Evolutionary conservation across 2,329 filamentous ascomycete species (phyloP), one percentile per base, ranked within the genome.

Genomic region (Bipolaris sorokiniana): DNA sequence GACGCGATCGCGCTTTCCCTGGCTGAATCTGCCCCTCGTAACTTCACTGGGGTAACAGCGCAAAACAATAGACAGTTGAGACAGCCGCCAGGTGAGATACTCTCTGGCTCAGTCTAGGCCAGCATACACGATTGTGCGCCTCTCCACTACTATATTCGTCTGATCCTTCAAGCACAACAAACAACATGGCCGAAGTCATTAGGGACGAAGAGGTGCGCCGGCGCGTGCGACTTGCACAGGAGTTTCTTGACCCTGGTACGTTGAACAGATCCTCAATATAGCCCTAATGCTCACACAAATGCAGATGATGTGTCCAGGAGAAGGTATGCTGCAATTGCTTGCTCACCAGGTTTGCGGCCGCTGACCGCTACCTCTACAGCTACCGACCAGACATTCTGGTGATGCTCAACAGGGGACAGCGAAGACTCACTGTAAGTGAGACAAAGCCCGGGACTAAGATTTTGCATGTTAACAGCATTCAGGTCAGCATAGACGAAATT

Each of bases 211-310:
- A 89, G 65, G 88, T 89, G 69, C 86, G 87, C 68, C 89, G 96
- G 80, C 91, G 92, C 70, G 87, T 97, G 76, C 90, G 92, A 69
- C 87, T 90, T 63, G 92, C 92, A n/a, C 86, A 90, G 69, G 93
- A 97, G 76, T 97, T 98, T 73, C 86, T 98, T 41, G 94, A 97
- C 81, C 94, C 94, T 59, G 88, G 92, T 97, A 85, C 71, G 88
- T 77, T 42, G 7, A 2, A 3, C 33, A 5, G 23, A 33, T 16
- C 34, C 18, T 11, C 13, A 11, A 40, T 33, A 22, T 18, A 9
- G 18, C 7, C 9, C 9, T 36, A 16, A 38, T 33, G 51, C 72
- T 78, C 59, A 78, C 59, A 38, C 44, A 37, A 38, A 22, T 41
- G 22, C 57, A 87, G 85, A 78, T 66, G 85, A 88, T 78, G 81